Evolutionary conservation across 1,284 basidiomycete genomes (phyloP).

Genomic region (Apiotrichum sp.): DNA sequence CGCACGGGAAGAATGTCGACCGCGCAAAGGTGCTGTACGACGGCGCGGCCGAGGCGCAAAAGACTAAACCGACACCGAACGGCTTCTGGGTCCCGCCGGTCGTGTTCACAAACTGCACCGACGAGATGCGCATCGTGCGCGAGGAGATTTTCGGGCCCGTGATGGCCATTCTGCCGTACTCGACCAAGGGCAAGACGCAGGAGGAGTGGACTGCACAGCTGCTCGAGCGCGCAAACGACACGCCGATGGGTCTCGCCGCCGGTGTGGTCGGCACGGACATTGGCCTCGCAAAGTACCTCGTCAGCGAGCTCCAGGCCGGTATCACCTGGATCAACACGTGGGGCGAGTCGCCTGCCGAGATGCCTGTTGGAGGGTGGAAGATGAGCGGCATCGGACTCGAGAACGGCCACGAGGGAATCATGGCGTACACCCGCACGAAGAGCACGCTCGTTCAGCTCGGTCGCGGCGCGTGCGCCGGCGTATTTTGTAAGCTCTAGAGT

Average conservation of each 20-base stretch:
- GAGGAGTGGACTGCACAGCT: constrained; percentile 29
- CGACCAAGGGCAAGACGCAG: constrained; percentile 21
- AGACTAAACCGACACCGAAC: not conserved
- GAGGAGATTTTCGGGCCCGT: constrained; percentile 51
- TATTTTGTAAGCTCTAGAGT: constrained; percentile 14
- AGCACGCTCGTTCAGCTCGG: constrained; percentile 12
- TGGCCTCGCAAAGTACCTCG: constrained; percentile 75
- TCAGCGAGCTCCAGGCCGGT: constrained; percentile 75
- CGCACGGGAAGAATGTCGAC: constrained; percentile 11
- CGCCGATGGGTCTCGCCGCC: constrained; percentile 78
- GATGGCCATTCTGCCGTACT: constrained; percentile 46
- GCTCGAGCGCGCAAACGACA: constrained; percentile 72
- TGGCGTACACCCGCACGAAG: constrained; percentile 15
- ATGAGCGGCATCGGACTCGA: constrained; percentile 17
- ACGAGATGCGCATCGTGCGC: constrained; percentile 35
- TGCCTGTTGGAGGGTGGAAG: constrained; percentile 21
- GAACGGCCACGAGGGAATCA: constrained; percentile 19
- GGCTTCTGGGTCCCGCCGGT: constrained; percentile 38
- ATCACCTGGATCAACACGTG: constrained; percentile 49
- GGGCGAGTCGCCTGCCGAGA: constrained; percentile 20
- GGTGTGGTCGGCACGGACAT: constrained; percentile 80
- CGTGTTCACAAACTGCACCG: constrained; percentile 39
- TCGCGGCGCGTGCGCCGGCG: constrained; percentile 12
- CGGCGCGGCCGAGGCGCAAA: constrained; percentile 3
- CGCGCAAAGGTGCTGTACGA: constrained; percentile 18